A percentile compares a stretch with the other conserved stretches of the same genome.
These are phyloP conservation scores for Noccaea bulbosa DNA, from an alignment of 345 rosid species.

Conservation along the genomic window DNA sequence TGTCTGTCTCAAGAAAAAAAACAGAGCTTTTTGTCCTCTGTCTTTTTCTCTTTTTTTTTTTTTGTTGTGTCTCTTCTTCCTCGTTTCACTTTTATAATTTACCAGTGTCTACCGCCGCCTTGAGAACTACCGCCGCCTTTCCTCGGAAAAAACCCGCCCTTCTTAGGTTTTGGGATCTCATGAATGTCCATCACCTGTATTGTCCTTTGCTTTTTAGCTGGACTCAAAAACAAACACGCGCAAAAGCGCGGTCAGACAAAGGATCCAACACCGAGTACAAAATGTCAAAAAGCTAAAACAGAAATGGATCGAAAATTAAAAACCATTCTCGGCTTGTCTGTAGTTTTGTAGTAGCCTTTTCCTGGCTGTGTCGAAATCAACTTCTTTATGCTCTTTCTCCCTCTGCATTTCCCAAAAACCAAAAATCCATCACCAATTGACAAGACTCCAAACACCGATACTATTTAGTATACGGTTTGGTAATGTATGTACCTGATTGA, in stretches of 20 bases:
- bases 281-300: neutral
- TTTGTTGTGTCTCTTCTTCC: neutral
- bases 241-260: neutral
- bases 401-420: conserved; percentile 53
- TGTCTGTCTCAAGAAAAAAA: neutral
- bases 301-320: neutral
- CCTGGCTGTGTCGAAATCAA: conserved; percentile 65
- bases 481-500: conserved; percentile 56
- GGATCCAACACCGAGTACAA: neutral
- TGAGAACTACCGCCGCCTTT: conserved; percentile 82
- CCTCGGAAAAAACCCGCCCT: conserved; percentile 74
- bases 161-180: conserved; percentile 96
- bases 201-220: conserved; percentile 98
- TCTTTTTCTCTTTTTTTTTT: neutral
- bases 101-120: conserved; percentile 91
- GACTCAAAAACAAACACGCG: conserved; percentile 33
- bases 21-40: conserved; percentile 32
- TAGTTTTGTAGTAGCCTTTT: conserved; percentile 90
- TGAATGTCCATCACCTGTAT: conserved; percentile 99
- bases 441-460: neutral
- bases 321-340: conserved; percentile 93
- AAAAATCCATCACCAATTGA: conserved; percentile 12
- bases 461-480: neutral
- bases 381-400: conserved; percentile 64
- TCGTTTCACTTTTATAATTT: conserved; percentile 38